These are phyloP conservation scores for Alternaria novae-zelandiae DNA, from an alignment of 2,329 filamentous ascomycete species.

Conservation along the genomic window DNA sequence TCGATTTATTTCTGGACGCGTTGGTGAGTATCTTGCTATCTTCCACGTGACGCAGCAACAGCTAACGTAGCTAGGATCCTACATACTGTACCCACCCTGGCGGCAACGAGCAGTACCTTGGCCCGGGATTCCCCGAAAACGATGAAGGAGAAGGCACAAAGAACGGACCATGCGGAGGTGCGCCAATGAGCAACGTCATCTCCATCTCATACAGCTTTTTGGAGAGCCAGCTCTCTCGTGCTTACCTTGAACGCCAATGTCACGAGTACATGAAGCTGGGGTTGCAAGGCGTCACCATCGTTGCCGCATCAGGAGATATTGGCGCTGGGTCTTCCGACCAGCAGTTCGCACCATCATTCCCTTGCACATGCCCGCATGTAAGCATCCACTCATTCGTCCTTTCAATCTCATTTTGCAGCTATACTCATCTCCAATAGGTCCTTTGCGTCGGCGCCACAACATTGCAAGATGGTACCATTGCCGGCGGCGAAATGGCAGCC, in stretches of 20 bases:
- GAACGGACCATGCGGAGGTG: slow-evolving; percentile 47
- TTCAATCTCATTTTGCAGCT: background rate
- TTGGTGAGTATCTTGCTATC: background rate
- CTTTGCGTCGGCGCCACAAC: slow-evolving; percentile 67
- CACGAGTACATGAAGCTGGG: slow-evolving; percentile 56
- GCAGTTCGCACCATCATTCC: slow-evolving; percentile 64
- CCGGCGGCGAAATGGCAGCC: background rate
- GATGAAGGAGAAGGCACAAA: slow-evolving; percentile 27
- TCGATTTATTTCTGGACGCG: slow-evolving; percentile 28
- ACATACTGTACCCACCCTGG: slow-evolving; percentile 27
- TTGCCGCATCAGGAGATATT: slow-evolving; percentile 58
- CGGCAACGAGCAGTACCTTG: slow-evolving; percentile 16
- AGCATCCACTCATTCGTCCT: background rate
- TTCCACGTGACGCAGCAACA: background rate
- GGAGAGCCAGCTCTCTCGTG: slow-evolving; percentile 57
- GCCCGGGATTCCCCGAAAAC: background rate
- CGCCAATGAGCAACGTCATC: slow-evolving; percentile 58
- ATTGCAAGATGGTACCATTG: slow-evolving; percentile 6
- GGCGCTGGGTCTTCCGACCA: slow-evolving; percentile 20
- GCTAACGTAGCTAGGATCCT: slow-evolving; percentile 15
- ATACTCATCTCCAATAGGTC: slow-evolving; percentile 6
- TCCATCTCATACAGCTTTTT: slow-evolving; percentile 62
- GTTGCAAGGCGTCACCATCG: slow-evolving; percentile 52
- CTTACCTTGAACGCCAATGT: slow-evolving; percentile 59
- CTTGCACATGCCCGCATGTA: slow-evolving; percentile 69